Conservation (phyloP, 2,329 filamentous ascomycete species). For the Aspergillus sp. region DNA sequence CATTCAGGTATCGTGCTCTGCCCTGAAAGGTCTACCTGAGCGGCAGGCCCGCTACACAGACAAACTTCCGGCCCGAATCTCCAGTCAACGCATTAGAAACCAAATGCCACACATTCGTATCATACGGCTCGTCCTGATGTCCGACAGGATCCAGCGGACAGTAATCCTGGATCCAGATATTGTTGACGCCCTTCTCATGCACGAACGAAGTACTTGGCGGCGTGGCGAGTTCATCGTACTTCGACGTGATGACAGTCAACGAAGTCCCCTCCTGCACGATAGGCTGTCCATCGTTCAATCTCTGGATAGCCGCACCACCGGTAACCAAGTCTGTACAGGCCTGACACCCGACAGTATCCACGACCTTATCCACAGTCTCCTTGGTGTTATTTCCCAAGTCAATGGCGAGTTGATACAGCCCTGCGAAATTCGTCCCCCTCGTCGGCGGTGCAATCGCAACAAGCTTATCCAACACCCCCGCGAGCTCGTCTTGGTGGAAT, state of each 20-base stretch:
- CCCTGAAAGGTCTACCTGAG: conserved; percentile 13
- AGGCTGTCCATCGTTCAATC: conserved; percentile 25
- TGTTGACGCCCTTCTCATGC: conserved; percentile 24
- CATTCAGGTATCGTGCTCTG: no score
- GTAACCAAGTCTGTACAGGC: conserved; percentile 26
- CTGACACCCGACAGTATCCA: conserved; percentile 23
- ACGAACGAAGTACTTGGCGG: conserved; percentile 24
- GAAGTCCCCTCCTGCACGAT: conserved; percentile 28
- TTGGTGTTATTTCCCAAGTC: conserved; percentile 19
- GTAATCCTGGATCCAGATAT: conserved; percentile 25
- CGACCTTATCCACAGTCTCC: conserved; percentile 13
- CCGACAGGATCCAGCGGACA: conserved; percentile 28
- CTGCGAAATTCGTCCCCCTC: conserved; percentile 24
- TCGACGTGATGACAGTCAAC: conserved; percentile 28
- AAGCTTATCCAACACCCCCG: conserved; percentile 21
- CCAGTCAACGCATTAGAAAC: conserved; percentile 29
- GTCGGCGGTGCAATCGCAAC: conserved; percentile 32
- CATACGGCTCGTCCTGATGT: conserved; percentile 32
- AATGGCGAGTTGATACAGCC: conserved; percentile 23
- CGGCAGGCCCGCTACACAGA: conserved; percentile 22
- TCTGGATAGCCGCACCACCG: conserved; percentile 20
- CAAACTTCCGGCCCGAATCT: conserved; percentile 18
- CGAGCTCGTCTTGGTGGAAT: conserved; percentile 21
- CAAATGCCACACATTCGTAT: conserved; percentile 33
- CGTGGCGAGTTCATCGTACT: conserved; percentile 29